A percentile compares a stretch with the other conserved stretches of the same genome.
phyloP scores from a whole-genome alignment of 805 yeast species.

The Scheffersomyces coipomensis region DNA sequence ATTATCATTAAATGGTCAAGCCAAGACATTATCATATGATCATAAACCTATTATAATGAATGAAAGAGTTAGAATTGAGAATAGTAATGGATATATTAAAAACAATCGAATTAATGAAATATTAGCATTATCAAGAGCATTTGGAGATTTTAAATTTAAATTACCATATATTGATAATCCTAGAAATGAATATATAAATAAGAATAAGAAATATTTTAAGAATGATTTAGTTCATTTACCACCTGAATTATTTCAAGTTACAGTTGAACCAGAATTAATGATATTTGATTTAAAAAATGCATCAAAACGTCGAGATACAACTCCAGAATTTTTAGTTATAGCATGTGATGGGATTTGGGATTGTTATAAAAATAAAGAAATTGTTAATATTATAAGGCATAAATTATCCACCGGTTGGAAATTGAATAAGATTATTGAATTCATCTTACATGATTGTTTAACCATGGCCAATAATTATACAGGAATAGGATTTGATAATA shows the following conservation, averaged over 20 bases:
- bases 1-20: slow-evolving; percentile 55
- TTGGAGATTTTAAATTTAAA: slow-evolving; percentile 45
- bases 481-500: slow-evolving; percentile 80
- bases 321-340: slow-evolving; percentile 37
- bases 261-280: slow-evolving; percentile 42
- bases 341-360: slow-evolving; percentile 52
- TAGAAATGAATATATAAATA: slow-evolving; percentile 30
- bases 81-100: slow-evolving; percentile 36
- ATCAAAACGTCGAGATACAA: slow-evolving; percentile 3
- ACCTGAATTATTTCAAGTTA: slow-evolving; percentile 43
- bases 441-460: slow-evolving; percentile 62
- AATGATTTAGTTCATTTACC: slow-evolving; percentile 34
- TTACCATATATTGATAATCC: slow-evolving; percentile 30
- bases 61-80: slow-evolving; percentile 42
- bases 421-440: slow-evolving; percentile 57
- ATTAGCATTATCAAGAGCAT: slow-evolving; percentile 43
- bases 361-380: slow-evolving; percentile 51
- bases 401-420: slow-evolving; percentile 57
- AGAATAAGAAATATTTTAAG: slow-evolving; percentile 17
- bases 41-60: slow-evolving; percentile 45
- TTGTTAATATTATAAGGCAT: slow-evolving; percentile 54
- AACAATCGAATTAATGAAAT: slow-evolving; percentile 42
- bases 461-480: slow-evolving; percentile 70
- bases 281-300: slow-evolving; percentile 27
- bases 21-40: slow-evolving; percentile 51